These are phyloP conservation scores for Venturia effusa DNA, from an alignment of 2,329 filamentous ascomycete genomes.

Conservation along the genomic window DNA sequence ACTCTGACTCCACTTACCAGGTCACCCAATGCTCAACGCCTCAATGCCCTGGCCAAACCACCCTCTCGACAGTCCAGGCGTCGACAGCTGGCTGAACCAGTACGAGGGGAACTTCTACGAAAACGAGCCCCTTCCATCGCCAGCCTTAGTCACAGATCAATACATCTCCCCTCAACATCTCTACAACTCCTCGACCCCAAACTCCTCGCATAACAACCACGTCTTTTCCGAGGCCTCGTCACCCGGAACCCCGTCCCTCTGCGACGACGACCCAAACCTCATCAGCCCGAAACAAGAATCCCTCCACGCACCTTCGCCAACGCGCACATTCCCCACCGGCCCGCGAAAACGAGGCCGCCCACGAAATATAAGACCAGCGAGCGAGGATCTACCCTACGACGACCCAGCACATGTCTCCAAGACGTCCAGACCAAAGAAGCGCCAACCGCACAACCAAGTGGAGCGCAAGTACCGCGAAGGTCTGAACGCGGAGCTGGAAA, in stretches of 20 bases:
- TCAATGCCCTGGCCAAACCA: neutral
- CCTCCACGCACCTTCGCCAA: neutral
- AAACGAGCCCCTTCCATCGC: neutral
- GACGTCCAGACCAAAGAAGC: neutral
- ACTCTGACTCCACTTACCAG: neutral
- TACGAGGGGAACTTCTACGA: neutral
- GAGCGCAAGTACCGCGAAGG: slow-evolving; percentile 24
- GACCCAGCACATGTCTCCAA: neutral
- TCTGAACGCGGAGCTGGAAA: slow-evolving; percentile 22
- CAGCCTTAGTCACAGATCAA: neutral
- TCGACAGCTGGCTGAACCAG: neutral
- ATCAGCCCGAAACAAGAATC: neutral
- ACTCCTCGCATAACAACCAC: neutral
- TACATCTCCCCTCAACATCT: neutral
- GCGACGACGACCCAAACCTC: neutral
- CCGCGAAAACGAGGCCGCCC: neutral
- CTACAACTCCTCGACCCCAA: neutral
- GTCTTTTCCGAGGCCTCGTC: neutral
- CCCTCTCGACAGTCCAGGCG: neutral
- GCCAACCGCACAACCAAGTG: slow-evolving; percentile 26
- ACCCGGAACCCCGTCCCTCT: neutral
- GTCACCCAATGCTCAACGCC: neutral
- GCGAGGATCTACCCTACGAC: neutral
- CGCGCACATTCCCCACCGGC: neutral
- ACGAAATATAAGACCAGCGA: neutral